Percentiles rank a stretch among this genome's conserved stretches.
These are phyloP conservation scores for Collybia nuda DNA, from an alignment of 768 basidiomycete genomes.

Conservation along the genomic window DNA sequence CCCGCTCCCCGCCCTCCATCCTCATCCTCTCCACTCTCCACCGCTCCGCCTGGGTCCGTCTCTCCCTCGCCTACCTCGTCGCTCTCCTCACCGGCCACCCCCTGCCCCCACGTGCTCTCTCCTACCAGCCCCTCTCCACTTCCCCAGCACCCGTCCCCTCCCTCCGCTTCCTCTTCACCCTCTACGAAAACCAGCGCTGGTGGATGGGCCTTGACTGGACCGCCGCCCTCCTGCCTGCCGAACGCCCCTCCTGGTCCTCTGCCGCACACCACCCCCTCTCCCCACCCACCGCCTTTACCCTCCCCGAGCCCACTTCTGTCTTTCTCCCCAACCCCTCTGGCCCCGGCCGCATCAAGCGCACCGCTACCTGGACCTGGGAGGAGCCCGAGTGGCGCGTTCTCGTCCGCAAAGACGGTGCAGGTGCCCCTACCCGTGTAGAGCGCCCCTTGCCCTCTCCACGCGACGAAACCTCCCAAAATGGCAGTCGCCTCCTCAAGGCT, in stretches of 20 bases:
- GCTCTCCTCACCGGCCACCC: constrained; percentile 55
- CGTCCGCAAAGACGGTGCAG: constrained; percentile 51
- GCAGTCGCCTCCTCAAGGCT: constrained; percentile 51
- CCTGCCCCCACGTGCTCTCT: constrained; percentile 38
- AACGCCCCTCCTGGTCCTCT: constrained; percentile 87
- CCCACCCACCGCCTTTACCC: constrained; percentile 66
- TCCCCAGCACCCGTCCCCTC: constrained; percentile 36
- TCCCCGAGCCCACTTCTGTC: constrained; percentile 62
- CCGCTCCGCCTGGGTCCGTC: constrained; percentile 68
- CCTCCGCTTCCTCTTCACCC: constrained; percentile 81
- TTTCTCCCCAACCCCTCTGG: constrained; percentile 51
- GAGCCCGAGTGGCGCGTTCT: constrained; percentile 89
- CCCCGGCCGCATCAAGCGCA: constrained; percentile 55
- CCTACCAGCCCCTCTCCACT: constrained; percentile 30
- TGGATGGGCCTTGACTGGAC: constrained; percentile 99
- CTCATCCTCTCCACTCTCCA: constrained; percentile 55
- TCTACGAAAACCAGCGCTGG: constrained; percentile 95
- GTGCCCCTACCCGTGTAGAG: constrained; percentile 53
- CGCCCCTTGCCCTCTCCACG: constrained; percentile 38
- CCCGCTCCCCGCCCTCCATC: constrained; percentile 67
- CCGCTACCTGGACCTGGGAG: constrained; percentile 86
- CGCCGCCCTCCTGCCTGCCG: constrained; percentile 83
- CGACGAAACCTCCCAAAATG: constrained; percentile 15
- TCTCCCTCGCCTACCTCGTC: constrained; percentile 53
- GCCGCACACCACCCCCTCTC: constrained; percentile 57